phyloP scores from a whole-genome alignment of 441 rosid species.

The Aquilaria agallochum region DNA sequence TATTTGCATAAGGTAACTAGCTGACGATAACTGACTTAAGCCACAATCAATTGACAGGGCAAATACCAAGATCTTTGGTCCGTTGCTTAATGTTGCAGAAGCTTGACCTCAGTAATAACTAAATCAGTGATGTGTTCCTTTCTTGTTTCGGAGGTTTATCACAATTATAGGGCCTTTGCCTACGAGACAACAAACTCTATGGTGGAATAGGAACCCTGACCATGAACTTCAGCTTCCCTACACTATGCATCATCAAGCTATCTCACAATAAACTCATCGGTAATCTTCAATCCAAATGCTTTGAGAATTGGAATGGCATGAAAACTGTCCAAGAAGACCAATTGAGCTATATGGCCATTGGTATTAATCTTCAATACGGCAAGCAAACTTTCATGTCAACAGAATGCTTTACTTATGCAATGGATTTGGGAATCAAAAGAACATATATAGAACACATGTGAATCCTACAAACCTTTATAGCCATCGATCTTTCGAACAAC shows the following conservation, averaged over 20 bases:
- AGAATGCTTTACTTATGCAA: not conserved
- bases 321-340: not conserved
- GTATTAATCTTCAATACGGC: not conserved
- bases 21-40: slow-evolving; percentile 12
- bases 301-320: not conserved
- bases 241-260: slow-evolving; percentile 15
- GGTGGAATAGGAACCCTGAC: slow-evolving; percentile 6
- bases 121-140: slow-evolving; percentile 5
- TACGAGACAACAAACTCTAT: slow-evolving; percentile 15
- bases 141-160: slow-evolving; percentile 19
- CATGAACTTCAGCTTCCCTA: not conserved
- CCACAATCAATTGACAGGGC: slow-evolving; percentile 9
- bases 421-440: slow-evolving; percentile 9
- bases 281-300: slow-evolving; percentile 15
- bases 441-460: not conserved
- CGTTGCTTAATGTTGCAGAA: not conserved
- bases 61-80: slow-evolving; percentile 9
- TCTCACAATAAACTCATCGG: slow-evolving; percentile 3
- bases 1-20: not conserved
- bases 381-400: not conserved
- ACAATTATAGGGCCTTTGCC: slow-evolving; percentile 3
- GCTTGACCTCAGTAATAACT: slow-evolving; percentile 10
- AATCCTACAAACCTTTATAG: slow-evolving; percentile 6
- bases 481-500: slow-evolving; percentile 25
- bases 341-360: not conserved